Base-by-base conservation (phyloP, 164 flowering plant species). In the Vitis cinerea region DNA sequence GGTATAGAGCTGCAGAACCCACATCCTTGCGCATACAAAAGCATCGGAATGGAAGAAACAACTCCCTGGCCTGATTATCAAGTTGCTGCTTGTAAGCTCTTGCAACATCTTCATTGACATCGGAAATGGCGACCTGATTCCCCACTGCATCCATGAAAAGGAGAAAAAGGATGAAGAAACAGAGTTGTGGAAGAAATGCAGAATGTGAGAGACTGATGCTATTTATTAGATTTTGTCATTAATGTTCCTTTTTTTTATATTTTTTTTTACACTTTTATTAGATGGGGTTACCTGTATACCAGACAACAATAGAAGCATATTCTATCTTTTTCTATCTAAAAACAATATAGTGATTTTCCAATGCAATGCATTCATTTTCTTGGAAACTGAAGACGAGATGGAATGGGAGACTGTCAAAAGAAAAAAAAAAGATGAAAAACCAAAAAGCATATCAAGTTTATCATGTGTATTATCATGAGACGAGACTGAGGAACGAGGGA, bases 41-140 rank as follows among this genome's bases (percentile, higher is more conserved):
- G 85, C 83, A 79, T 3, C 84, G 88, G 70, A 78, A 87, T 17
- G 91, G 84, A 55, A 81, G 81, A 71, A 85, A 84, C 48, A 87
- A 31, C n/a, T 87, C 88, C 51, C 37, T 73, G 31, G 66, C 54
- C 9, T 72, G 73, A 37, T 9, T 48, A 3, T 77, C 78, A 37
- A 63, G 9, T 13, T 77, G 73, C n/a, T 50, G 70, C 15, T 48
- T 79, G 19, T 69, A 30, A 27, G 69, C 27, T 70, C 53, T 65
- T 0, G 73, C 65, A 68, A 47, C 71, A 0, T 56, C 73, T 15
- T 75, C 72, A 12, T 30, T 31, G 17, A 62, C 67, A 10, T 66
- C 74, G 3, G 73, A 12, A 9, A 76, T 59, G 16, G 75, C 5
- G 14, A 74, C 72, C 14, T 59, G 70, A 31, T 15, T 71, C 14